phyloP scores from a whole-genome alignment of 2,329 filamentous ascomycete genomes.

The Penicillium corylophilum region DNA sequence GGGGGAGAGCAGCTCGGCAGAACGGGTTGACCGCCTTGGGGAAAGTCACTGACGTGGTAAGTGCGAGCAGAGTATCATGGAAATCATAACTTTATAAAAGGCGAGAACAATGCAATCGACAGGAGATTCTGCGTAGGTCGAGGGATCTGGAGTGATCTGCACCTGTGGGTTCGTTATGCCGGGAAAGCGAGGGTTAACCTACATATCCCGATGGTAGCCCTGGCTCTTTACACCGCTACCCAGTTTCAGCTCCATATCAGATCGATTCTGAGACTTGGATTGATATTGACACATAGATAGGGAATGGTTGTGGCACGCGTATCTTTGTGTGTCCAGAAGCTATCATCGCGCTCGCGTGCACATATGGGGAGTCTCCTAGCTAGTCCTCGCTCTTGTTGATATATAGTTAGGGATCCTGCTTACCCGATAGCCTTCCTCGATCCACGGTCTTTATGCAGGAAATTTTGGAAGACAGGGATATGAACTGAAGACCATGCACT shows the following conservation, averaged over 20 bases:
- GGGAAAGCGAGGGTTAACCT: background rate
- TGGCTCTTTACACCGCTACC: background rate
- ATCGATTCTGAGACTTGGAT: too few relatives aligned
- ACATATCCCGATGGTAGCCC: background rate
- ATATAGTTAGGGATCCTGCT: too few relatives aligned
- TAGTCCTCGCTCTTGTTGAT: too few relatives aligned
- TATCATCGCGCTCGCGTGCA: background rate
- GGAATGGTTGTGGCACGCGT: background rate
- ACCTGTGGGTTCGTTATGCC: background rate
- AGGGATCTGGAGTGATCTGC: background rate
- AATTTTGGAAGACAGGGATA: background rate
- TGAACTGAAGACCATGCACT: background rate
- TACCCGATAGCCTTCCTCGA: too few relatives aligned
- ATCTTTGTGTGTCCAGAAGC: background rate
- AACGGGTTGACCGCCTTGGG: slow-evolving; percentile 15
- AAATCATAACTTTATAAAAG: background rate
- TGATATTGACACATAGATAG: too few relatives aligned
- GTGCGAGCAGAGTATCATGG: background rate
- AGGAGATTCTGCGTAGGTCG: background rate
- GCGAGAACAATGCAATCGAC: background rate
- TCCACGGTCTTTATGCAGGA: background rate
- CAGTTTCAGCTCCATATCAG: background rate
- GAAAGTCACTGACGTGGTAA: background rate
- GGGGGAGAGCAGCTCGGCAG: slow-evolving; percentile 1
- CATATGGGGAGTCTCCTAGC: too few relatives aligned